Percentiles rank a stretch among this genome's conserved stretches.
These are phyloP conservation scores for Aureobasidium subglaciale DNA, from an alignment of 2,329 filamentous ascomycete genomes.

Conservation along the genomic window DNA sequence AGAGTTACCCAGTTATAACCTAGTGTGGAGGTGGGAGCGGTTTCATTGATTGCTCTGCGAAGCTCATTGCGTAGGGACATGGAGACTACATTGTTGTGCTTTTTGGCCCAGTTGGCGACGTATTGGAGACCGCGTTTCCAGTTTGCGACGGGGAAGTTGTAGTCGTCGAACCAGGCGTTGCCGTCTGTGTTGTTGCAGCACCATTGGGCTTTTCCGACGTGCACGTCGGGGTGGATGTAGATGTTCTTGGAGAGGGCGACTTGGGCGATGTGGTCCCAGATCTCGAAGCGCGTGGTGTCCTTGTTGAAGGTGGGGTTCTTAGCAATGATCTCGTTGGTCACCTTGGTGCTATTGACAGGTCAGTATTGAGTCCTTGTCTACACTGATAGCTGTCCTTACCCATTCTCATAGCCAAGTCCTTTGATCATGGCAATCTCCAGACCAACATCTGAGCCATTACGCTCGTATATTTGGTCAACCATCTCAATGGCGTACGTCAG, in stretches of 20 bases:
- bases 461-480: slow-evolving; percentile 40
- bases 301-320: slow-evolving; percentile 51
- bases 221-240: slow-evolving; percentile 57
- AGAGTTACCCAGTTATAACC: slow-evolving; percentile 45
- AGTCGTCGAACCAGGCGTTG: slow-evolving; percentile 38
- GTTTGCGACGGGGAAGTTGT: slow-evolving; percentile 36
- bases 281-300: slow-evolving; percentile 38
- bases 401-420: slow-evolving; percentile 46
- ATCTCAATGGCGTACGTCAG: slow-evolving; percentile 58
- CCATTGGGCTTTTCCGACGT: slow-evolving; percentile 37
- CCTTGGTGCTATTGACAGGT: slow-evolving; percentile 25
- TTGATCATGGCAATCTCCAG: slow-evolving; percentile 19
- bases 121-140: slow-evolving; percentile 55
- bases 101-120: slow-evolving; percentile 48
- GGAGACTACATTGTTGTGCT: slow-evolving; percentile 39
- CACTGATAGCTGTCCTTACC: slow-evolving; percentile 22
- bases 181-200: slow-evolving; percentile 46
- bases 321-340: slow-evolving; percentile 47
- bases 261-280: slow-evolving; percentile 49
- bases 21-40: slow-evolving; percentile 28
- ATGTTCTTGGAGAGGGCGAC: slow-evolving; percentile 46
- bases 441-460: slow-evolving; percentile 17
- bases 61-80: slow-evolving; percentile 51
- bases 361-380: too few relatives aligned
- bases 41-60: slow-evolving; percentile 32